Conservation (phyloP, 495 filamentous ascomycete genomes). For the Penicillium antarcticum region DNA sequence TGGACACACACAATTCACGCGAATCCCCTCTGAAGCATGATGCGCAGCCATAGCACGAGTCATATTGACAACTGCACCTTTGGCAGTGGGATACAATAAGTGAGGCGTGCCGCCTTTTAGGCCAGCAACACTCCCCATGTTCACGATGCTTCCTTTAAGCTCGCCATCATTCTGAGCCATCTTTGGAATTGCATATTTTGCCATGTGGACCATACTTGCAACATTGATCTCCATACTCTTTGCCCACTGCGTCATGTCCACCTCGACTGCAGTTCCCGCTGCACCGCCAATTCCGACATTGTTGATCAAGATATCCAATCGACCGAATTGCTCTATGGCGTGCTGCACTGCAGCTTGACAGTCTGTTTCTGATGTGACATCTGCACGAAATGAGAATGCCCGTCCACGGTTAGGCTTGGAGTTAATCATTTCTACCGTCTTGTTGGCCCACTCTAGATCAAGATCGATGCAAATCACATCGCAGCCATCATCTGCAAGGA, state of each 20-base stretch:
- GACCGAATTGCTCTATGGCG: slow-evolving; percentile 39
- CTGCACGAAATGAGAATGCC: slow-evolving; percentile 39
- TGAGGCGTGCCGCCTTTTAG: slow-evolving; percentile 55
- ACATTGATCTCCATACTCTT: slow-evolving; percentile 55
- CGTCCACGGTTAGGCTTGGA: slow-evolving; percentile 22
- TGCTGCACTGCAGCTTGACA: slow-evolving; percentile 38
- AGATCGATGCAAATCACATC: slow-evolving; percentile 53
- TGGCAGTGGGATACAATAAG: slow-evolving; percentile 59
- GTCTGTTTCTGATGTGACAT: slow-evolving; percentile 48
- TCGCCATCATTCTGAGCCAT: slow-evolving; percentile 47
- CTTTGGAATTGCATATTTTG: slow-evolving; percentile 49
- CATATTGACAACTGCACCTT: slow-evolving; percentile 59
- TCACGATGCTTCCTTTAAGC: slow-evolving; percentile 48
- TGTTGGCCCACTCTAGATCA: slow-evolving; percentile 40
- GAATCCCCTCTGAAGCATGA: slow-evolving; percentile 49
- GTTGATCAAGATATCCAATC: slow-evolving; percentile 56
- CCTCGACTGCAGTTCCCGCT: slow-evolving; percentile 49
- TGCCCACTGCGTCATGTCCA: slow-evolving; percentile 52
- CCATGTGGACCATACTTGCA: slow-evolving; percentile 57
- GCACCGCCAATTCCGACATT: slow-evolving; percentile 56
- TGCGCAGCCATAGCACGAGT: slow-evolving; percentile 58
- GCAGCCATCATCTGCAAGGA: slow-evolving; percentile 53
- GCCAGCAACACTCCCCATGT: slow-evolving; percentile 56
- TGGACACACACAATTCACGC: slow-evolving; percentile 60
- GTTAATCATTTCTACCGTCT: slow-evolving; percentile 47